These are phyloP conservation scores for Globisporangium paddicum DNA, from an alignment of 352 stramenopile genomes.

Conservation along the genomic window DNA sequence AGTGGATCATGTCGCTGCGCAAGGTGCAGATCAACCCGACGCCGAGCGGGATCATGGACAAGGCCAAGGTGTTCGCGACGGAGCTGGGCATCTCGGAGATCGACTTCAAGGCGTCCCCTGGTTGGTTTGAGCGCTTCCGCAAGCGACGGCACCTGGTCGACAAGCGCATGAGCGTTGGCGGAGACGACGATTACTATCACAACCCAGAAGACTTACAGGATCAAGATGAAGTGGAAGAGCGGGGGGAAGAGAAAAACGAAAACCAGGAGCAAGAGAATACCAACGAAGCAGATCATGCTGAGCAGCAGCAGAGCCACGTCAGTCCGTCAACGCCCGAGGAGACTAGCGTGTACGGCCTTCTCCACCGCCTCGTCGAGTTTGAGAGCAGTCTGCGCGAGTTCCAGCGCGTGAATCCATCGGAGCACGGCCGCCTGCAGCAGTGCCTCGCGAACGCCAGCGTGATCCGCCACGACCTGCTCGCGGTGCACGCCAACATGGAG, in stretches of 20 bases:
- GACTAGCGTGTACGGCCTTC: background rate
- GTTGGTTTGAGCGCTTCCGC: constrained; percentile 15
- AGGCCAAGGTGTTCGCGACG: constrained; percentile 5
- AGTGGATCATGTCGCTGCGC: constrained; percentile 9
- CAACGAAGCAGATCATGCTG: background rate
- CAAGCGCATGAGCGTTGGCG: constrained; percentile 10
- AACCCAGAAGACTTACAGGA: background rate
- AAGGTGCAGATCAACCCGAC: constrained; percentile 8
- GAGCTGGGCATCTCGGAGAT: constrained; percentile 10
- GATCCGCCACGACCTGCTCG: constrained; percentile 15
- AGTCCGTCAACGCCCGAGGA: background rate
- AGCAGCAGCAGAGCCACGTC: background rate
- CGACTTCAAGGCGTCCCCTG: constrained; percentile 12
- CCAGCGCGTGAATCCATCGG: constrained; percentile 2
- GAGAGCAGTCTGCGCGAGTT: constrained; percentile 7
- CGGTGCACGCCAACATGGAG: constrained; percentile 13
- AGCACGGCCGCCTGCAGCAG: constrained; percentile 10
- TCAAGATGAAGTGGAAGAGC: background rate
- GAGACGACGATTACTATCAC: background rate
- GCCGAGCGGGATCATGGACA: constrained; percentile 10
- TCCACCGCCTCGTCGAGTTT: constrained; percentile 7
- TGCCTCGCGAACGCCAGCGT: constrained; percentile 12
- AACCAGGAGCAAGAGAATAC: background rate
- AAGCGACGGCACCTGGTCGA: constrained; percentile 8
- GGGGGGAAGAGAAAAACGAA: no score